Conservation (phyloP, 176 grass and related monocot genomes). For the Eragrostis curvula region DNA sequence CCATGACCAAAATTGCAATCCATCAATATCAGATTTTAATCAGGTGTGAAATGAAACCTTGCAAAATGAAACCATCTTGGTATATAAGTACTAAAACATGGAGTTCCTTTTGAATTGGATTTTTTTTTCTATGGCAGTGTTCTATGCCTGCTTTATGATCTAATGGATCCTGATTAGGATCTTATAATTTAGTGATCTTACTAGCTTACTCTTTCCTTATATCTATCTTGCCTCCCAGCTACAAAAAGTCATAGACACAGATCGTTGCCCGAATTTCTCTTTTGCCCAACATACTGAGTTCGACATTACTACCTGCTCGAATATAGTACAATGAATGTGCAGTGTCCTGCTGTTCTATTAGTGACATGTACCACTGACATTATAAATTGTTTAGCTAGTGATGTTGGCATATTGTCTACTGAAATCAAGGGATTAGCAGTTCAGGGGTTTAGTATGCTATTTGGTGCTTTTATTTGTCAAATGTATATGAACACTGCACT, state of each 20-base stretch:
- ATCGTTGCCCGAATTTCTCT: neutral
- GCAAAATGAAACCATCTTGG: neutral
- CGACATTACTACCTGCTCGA: neutral
- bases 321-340: constrained; percentile 7
- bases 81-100: neutral
- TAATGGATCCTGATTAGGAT: neutral
- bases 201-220: neutral
- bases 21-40: neutral
- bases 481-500: neutral
- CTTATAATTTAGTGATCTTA: constrained; percentile 16
- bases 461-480: neutral
- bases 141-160: constrained; percentile 3
- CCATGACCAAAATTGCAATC: neutral
- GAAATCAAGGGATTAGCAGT: neutral
- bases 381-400: constrained; percentile 2
- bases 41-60: neutral
- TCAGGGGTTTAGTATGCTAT: neutral
- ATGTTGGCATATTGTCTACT: neutral
- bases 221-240: neutral
- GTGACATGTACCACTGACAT: neutral
- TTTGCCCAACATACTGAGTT: neutral
- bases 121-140: constrained; percentile 8
- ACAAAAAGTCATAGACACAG: neutral
- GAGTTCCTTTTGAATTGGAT: neutral
- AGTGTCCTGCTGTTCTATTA: neutral